phyloP scores from a whole-genome alignment of 768 basidiomycete species.

The Mycena sanguinolenta region DNA sequence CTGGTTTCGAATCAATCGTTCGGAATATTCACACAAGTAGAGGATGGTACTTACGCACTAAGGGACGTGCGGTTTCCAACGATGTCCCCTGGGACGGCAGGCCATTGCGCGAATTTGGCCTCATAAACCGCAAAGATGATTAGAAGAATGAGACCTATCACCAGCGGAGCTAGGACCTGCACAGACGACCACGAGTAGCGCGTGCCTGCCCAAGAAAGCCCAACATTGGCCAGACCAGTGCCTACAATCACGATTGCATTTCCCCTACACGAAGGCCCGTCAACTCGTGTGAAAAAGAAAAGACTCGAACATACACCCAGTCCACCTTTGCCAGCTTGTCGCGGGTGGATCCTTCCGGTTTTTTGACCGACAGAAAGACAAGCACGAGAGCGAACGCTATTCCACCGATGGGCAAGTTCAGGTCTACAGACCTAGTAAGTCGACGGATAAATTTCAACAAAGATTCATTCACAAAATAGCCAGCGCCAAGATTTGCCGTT shows the following conservation, averaged over 20 bases:
- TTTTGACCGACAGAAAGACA: conserved; percentile 39
- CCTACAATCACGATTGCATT: conserved; percentile 49
- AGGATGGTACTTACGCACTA: conserved; percentile 45
- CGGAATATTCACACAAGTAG: not conserved
- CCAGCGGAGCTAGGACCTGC: conserved; percentile 53
- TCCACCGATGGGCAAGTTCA: conserved; percentile 49
- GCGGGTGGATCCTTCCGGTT: conserved; percentile 43
- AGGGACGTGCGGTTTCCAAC: conserved; percentile 53
- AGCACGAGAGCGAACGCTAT: conserved; percentile 36
- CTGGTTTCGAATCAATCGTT: conserved; percentile 35
- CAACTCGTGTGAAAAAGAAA: not conserved
- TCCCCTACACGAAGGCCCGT: conserved; percentile 40
- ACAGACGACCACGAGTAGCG: conserved; percentile 52
- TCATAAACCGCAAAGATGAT: conserved; percentile 46
- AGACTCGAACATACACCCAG: conserved; percentile 49
- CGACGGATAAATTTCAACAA: not conserved
- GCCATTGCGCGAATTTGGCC: conserved; percentile 32
- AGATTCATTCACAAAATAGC: conserved; percentile 41
- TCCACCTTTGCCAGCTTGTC: conserved; percentile 50
- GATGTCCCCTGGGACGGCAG: conserved; percentile 45
- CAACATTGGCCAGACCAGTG: conserved; percentile 48
- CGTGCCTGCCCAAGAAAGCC: conserved; percentile 54
- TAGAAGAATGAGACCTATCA: conserved; percentile 50
- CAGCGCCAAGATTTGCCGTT: conserved; percentile 43
- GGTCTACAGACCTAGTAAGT: conserved; percentile 37